Conservation (phyloP, 306 rosid genomes). For the Aeschynomene evenia region DNA sequence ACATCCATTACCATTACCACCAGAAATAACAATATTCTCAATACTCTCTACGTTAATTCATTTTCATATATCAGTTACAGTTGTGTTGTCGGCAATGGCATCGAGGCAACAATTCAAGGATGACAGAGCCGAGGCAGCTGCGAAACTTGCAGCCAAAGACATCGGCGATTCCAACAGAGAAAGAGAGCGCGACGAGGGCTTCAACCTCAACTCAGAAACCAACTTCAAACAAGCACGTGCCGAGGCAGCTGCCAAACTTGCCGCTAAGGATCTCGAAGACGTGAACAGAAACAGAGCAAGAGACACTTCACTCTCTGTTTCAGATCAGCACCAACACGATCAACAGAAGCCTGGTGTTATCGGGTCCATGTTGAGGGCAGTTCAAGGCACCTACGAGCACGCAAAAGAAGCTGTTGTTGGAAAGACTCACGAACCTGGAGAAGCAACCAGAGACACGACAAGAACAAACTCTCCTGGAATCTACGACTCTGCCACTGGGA, state of each 20-base stretch:
- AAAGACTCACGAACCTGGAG: constrained; percentile 27
- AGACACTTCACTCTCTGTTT: not conserved
- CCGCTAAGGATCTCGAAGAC: constrained; percentile 56
- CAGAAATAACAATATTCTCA: not conserved
- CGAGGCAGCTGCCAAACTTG: constrained; percentile 62
- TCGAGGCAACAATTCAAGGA: constrained; percentile 56
- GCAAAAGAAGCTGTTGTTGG: constrained; percentile 77
- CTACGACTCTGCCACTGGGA: constrained; percentile 19
- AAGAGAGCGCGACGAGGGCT: constrained; percentile 25
- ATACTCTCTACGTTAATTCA: not conserved
- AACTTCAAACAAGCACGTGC: constrained; percentile 62
- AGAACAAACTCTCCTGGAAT: too few species aligned
- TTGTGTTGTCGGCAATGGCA: constrained; percentile 42
- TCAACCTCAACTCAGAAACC: not conserved
- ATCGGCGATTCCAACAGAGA: constrained; percentile 50
- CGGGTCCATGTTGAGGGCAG: constrained; percentile 55
- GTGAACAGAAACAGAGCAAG: constrained; percentile 45
- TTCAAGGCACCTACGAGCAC: constrained; percentile 42
- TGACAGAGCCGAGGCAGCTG: constrained; percentile 68
- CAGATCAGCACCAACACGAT: not conserved
- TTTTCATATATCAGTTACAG: not conserved
- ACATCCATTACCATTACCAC: not conserved
- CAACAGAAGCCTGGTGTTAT: constrained; percentile 48
- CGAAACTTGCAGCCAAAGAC: constrained; percentile 57
- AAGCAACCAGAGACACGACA: not conserved